Conservation (phyloP, 352 stramenopile species). For the Globisporangium mamillatum region DNA sequence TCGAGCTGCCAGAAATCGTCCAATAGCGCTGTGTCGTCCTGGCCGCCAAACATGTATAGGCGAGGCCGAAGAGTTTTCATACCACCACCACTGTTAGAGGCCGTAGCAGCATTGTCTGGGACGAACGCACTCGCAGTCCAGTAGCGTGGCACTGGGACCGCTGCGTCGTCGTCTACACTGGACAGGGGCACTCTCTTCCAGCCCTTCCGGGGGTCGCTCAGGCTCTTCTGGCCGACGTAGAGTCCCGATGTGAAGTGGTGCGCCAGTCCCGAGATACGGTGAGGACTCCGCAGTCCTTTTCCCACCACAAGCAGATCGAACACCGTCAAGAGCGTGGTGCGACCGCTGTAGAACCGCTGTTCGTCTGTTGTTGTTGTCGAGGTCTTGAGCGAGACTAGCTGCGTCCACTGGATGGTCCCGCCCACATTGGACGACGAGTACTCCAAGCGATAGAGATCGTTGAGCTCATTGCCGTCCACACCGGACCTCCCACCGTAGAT, state of each 20-base stretch:
- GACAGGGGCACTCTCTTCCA: constrained; percentile 26
- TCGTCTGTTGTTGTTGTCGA: constrained; percentile 12
- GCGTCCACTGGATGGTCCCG: constrained; percentile 36
- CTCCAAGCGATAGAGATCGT: constrained; percentile 64
- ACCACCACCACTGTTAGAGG: background rate
- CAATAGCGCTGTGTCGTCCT: constrained; percentile 62
- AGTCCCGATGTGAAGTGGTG: constrained; percentile 29
- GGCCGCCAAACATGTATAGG: constrained; percentile 60
- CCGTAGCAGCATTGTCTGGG: constrained; percentile 8
- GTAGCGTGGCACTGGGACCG: constrained; percentile 30
- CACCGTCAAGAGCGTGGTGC: constrained; percentile 38
- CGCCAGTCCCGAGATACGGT: constrained; percentile 10
- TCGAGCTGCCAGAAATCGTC: constrained; percentile 62
- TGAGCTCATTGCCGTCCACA: constrained; percentile 27
- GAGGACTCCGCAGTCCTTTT: constrained; percentile 25
- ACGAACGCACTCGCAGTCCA: constrained; percentile 43
- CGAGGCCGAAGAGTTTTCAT: constrained; percentile 9
- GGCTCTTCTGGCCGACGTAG: constrained; percentile 34
- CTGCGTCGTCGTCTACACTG: constrained; percentile 7
- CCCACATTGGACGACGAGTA: constrained; percentile 29
- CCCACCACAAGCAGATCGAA: constrained; percentile 48
- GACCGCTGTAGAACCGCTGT: constrained; percentile 30
- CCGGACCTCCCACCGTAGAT: constrained; percentile 51
- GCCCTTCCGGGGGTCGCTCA: constrained; percentile 39
- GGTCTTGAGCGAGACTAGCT: constrained; percentile 27